Evolutionary conservation across 768 basidiomycete genomes (phyloP).

Genomic region (Dacryopinax spathularia): DNA sequence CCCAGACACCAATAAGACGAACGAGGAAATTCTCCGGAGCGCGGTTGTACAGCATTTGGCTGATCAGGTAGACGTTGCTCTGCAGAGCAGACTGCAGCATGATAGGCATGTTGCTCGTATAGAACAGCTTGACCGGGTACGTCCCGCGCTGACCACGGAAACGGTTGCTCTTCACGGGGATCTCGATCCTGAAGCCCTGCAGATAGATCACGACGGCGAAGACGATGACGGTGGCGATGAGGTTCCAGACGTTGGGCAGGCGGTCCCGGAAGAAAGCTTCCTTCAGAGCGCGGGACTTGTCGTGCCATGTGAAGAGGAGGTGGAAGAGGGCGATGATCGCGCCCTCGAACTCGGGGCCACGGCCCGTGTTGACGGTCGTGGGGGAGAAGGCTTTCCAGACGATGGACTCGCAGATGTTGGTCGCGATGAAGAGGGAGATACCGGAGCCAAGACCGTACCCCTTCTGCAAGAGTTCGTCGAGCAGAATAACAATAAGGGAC

Average conservation of each 20-base stretch:
- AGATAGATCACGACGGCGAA: constrained; percentile 95
- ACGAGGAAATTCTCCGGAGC: constrained; percentile 90
- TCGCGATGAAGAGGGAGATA: constrained; percentile 97
- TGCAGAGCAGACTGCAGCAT: constrained; percentile 94
- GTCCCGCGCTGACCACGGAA: constrained; percentile 92
- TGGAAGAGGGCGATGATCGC: constrained; percentile 95
- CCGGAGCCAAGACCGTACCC: constrained; percentile 98
- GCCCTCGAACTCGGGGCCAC: constrained; percentile 96
- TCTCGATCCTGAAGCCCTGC: constrained; percentile 97
- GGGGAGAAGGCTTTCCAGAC: constrained; percentile 99
- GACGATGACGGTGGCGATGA: constrained; percentile 79
- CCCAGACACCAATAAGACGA: constrained; percentile 89
- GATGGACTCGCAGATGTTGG: constrained; percentile 99
- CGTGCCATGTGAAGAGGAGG: constrained; percentile 93
- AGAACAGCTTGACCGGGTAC: constrained; percentile 97
- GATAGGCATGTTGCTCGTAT: constrained; percentile 99
- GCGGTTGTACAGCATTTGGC: constrained; percentile 83
- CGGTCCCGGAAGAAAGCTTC: constrained; percentile 98
- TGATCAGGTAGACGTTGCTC: constrained; percentile 87
- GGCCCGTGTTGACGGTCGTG: constrained; percentile 93
- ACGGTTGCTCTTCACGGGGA: constrained; percentile 91
- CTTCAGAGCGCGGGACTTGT: constrained; percentile 89
- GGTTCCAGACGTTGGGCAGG: constrained; percentile 94
- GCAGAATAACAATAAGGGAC: constrained; percentile 89
- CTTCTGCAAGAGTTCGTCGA: constrained; percentile 97